A percentile compares a stretch with the other conserved stretches of the same genome.
phyloP scores from a whole-genome alignment of 1,284 basidiomycete species.

The Trichosporon sp. region DNA sequence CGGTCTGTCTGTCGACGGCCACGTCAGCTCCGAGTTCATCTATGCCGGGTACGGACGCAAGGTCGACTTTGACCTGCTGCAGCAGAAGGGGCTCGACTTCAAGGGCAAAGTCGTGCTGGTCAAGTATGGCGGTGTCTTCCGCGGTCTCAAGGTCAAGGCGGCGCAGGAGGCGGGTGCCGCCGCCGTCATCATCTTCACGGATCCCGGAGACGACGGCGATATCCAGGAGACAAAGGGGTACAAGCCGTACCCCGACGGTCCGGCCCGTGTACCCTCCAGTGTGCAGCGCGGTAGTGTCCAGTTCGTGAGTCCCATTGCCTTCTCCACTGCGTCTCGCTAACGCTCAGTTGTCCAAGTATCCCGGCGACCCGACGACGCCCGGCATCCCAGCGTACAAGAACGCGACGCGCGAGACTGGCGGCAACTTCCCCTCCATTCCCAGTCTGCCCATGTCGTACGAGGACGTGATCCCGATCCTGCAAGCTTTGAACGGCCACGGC shows the following conservation, averaged over 20 bases:
- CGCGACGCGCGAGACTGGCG: constrained; percentile 68
- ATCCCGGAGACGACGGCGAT: constrained; percentile 83
- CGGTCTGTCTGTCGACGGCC: constrained; percentile 50
- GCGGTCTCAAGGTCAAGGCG: constrained; percentile 68
- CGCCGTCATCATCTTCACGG: constrained; percentile 73
- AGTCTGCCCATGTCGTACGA: constrained; percentile 64
- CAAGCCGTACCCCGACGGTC: constrained; percentile 76
- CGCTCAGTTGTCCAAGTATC: constrained; percentile 62
- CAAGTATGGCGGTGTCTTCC: constrained; percentile 78
- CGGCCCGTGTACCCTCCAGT: constrained; percentile 74
- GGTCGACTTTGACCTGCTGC: constrained; percentile 72
- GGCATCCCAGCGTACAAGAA: constrained; percentile 84
- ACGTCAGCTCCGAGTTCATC: constrained; percentile 67
- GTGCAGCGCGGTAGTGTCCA: constrained; percentile 88
- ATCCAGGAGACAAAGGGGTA: constrained; percentile 79
- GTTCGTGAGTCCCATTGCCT: constrained; percentile 54
- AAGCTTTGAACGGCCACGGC: constrained; percentile 54
- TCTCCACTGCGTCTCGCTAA: background rate
- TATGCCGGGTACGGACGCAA: constrained; percentile 81
- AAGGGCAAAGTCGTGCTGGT: constrained; percentile 79
- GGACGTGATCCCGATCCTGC: constrained; percentile 60
- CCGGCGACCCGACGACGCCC: constrained; percentile 69
- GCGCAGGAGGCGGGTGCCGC: constrained; percentile 78
- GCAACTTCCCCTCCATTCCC: constrained; percentile 78
- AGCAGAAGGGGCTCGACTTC: constrained; percentile 67